Evolutionary conservation across 257 asterid genomes (phyloP), one percentile per base, ranked within the genome.

Genomic region (Rhazya stricta): DNA sequence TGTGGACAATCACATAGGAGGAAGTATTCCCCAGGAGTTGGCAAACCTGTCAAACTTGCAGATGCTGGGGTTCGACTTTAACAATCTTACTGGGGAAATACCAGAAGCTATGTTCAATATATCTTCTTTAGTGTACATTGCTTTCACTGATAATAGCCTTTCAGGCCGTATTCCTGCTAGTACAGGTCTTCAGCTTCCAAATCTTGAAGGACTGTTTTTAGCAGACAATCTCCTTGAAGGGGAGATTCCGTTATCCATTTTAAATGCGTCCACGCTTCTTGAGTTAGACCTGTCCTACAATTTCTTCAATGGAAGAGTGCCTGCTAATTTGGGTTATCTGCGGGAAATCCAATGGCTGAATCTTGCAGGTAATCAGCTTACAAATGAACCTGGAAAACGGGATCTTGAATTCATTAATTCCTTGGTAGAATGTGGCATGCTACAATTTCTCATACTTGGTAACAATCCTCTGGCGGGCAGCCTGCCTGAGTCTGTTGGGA

Each of bases 401-500:
- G 67, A 29, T 7, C 67, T 60, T 60, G 41, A 29, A 16, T 72
- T 81, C 72, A n/a, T 81, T 0, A 37, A 72, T 69, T 77, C 79
- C 5, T 69, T 81, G 69, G 77, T 69, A 29, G 60, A 73, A 36
- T 76, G 80, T 29, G 75, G 69, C 0, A 34, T 65, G 29, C 54
- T 81, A 23, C 70, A 23, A 6, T 6, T 6, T 9, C 63, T 78
- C 25, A 21, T 23, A 5, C 11, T 78, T 23, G 18, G 39, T 36
- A 7, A 13, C n/a, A 84, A 81, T 58, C 77, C 75, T 10, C 74
- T 81, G 1, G 45, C 32, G 45, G 86, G 84, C 6, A 36, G 32
- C 42, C 75, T 84, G 53, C 84, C 84, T 12, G 63, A 45, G 10
- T 76, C 88, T 15, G 51, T 82, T 73, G 86, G 86, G 27, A 87